Evolutionary conservation across 2,329 filamentous ascomycete species (phyloP).

Genomic region (Trichoderma simmonsii): DNA sequence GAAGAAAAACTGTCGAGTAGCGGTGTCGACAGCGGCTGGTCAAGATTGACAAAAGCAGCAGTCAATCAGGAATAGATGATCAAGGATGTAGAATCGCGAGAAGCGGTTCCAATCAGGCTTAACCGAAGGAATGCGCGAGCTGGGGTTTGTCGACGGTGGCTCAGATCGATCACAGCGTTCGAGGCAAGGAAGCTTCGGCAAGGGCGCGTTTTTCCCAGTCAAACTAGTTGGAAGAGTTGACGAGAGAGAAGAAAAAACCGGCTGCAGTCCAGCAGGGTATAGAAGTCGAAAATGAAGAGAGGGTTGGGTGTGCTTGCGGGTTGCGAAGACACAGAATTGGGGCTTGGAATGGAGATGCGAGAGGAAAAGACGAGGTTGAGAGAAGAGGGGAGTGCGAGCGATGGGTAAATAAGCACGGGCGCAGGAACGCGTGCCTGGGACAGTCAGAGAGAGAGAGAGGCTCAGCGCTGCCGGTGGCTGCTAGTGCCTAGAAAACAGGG

Average conservation of each 20-base stretch:
- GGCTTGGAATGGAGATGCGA: constrained; percentile 7
- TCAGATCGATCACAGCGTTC: constrained; percentile 1
- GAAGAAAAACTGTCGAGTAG: not conserved
- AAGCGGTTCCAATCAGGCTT: constrained; percentile 7
- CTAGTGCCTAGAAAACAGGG: not conserved
- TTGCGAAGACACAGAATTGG: not conserved
- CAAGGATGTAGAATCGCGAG: constrained; percentile 2
- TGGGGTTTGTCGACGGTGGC: not conserved
- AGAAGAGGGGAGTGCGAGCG: constrained; percentile 10
- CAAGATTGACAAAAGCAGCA: not conserved
- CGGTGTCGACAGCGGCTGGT: constrained; percentile 2
- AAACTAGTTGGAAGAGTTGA: not conserved
- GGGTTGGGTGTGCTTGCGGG: not conserved
- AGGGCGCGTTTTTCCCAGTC: not conserved
- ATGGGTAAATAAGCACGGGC: constrained; percentile 11
- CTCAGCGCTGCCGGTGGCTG: constrained; percentile 1
- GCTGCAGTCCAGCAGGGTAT: not conserved
- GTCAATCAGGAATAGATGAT: constrained; percentile 8
- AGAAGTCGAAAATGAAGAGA: not conserved
- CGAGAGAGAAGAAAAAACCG: not conserved
- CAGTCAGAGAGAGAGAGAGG: not conserved
- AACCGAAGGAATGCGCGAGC: constrained; percentile 9
- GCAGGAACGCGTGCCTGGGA: constrained; percentile 18
- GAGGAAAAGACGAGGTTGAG: not conserved
- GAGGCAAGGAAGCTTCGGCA: not conserved